A percentile compares a stretch with the other conserved stretches of the same genome.
Evolutionary conservation across 768 basidiomycete species (phyloP).

Genomic region (Leccinum arenicola): DNA sequence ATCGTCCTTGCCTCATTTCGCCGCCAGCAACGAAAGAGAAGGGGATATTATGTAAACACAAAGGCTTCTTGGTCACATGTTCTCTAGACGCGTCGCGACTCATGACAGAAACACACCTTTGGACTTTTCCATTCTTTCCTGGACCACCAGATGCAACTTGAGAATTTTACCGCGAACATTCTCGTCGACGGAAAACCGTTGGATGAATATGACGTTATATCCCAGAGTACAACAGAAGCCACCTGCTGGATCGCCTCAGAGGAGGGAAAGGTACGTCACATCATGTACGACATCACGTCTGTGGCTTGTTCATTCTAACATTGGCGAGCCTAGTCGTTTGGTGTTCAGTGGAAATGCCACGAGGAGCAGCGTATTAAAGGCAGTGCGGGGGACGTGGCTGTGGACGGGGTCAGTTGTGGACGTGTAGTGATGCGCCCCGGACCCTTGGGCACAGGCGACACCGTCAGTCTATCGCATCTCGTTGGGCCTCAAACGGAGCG

Average conservation of each 20-base stretch:
- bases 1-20: conserved; percentile 36
- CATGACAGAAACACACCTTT: too few species aligned
- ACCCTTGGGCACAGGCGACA: neutral
- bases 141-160: neutral
- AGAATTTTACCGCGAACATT: neutral
- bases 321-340: neutral
- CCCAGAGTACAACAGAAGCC: neutral
- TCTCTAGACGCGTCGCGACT: conserved; percentile 29
- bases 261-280: neutral
- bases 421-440: neutral
- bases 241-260: neutral
- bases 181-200: neutral
- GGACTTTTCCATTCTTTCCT: neutral
- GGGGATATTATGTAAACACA: conserved; percentile 34
- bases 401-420: neutral
- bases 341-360: neutral
- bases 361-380: neutral
- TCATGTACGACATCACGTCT: neutral
- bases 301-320: neutral
- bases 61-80: conserved; percentile 54
- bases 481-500: neutral
- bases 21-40: too few species aligned
- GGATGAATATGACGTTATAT: neutral
- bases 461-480: neutral
- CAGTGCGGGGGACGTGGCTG: rapidly evolving